Percentiles rank a stretch among this genome's conserved stretches.
Conservation (phyloP, 2,329 filamentous ascomycete genomes). For the Ophiostoma perfectum region DNA sequence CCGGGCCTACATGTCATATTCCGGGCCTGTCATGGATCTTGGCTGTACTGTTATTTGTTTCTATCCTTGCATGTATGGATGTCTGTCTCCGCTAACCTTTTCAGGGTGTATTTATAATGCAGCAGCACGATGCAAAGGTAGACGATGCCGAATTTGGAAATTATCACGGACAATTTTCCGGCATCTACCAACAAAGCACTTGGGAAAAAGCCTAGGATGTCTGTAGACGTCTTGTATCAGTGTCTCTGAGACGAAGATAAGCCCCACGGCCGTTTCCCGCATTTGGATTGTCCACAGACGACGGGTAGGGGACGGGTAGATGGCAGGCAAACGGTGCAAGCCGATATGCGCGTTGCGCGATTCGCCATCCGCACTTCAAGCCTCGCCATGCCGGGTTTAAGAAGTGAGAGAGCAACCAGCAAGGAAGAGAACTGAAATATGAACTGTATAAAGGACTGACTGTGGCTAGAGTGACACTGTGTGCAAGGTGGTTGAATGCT, state of each 20-base stretch:
- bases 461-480: background rate
- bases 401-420: too few species aligned
- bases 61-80: background rate
- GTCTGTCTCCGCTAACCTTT: background rate
- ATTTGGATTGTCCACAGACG: background rate
- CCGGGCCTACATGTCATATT: background rate
- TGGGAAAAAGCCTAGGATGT: too few species aligned
- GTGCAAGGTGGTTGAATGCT: background rate
- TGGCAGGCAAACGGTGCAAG: background rate
- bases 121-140: background rate
- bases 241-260: background rate
- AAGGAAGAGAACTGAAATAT: background rate
- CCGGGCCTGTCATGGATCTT: background rate
- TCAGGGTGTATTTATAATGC: background rate
- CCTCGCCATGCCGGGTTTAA: background rate
- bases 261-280: background rate
- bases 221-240: too few species aligned
- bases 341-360: background rate
- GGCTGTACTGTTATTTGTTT: too few species aligned
- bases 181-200: background rate
- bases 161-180: background rate
- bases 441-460: too few species aligned
- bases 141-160: background rate
- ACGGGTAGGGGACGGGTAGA: conserved; percentile 4
- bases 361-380: conserved; percentile 8